Base-by-base conservation (phyloP, 495 filamentous ascomycete species). In the Penicillium egyptiacum region DNA sequence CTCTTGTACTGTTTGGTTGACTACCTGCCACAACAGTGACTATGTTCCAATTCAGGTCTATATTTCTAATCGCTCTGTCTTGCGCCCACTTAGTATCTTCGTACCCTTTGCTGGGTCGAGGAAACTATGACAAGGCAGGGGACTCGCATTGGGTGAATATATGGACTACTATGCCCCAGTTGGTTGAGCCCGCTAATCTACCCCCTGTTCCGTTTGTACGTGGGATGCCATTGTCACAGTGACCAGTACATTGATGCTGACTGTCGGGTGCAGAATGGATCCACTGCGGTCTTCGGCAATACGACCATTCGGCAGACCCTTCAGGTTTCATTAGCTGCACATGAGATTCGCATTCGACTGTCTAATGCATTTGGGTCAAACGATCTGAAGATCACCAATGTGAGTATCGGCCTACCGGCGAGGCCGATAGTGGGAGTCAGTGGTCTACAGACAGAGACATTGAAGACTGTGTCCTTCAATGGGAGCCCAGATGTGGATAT, bases 221-320 rank as follows among this genome's bases (percentile, higher is more conserved):
- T 69, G 6, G 28, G 25, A 26, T 17, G 14, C 16, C 26, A 6
- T 20, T 19, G 1, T 40, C 14, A 17, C 23, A 12, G 17, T 11
- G 4, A 33, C 4, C 12, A 23, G 9, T 12, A 7, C 2, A 11
- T 33, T 5, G 10, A 10, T 23, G 51, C 20, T 43, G 16, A 26
- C 7, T 1, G 11, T 41, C 4, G 5, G n/a, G 35, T 19, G 5
- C 12, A 49, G 55, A 57, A 50, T 33, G 47, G 55, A 35, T 57
- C 47, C 12, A 39, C n/a, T 19, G 23, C 39, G n/a, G 62, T 76
- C 46, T 78, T 80, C 61, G 25, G 50, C 30, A 83, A 87, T 53
- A 78, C 83, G 17, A 88, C 87, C 2, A 74, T 89, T 50, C 83
- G 87, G 10, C 86, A 89, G 65, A 90, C 86, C 0, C 62, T 89